These are phyloP conservation scores for Fusarium gaditjirri DNA, from an alignment of 2,329 filamentous ascomycete genomes.

Conservation along the genomic window DNA sequence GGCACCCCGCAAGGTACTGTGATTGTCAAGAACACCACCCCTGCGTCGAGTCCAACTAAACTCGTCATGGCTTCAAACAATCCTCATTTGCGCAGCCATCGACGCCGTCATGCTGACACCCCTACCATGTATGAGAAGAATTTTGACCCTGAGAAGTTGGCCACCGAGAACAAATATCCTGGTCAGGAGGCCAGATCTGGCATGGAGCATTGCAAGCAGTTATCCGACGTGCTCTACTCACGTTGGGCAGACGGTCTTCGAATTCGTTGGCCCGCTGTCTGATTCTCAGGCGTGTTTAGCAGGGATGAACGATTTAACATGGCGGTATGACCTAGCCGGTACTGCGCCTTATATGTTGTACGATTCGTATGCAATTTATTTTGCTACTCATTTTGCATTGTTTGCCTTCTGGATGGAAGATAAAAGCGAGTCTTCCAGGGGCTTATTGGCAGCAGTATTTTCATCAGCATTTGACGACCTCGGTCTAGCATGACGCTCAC, in stretches of 20 bases:
- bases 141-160: constrained; percentile 59
- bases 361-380: constrained; percentile 14
- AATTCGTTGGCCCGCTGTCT: constrained; percentile 69
- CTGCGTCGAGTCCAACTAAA: constrained; percentile 65
- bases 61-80: constrained; percentile 84
- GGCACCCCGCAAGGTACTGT: constrained; percentile 66
- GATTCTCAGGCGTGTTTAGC: neutral
- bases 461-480: constrained; percentile 12
- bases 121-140: constrained; percentile 57
- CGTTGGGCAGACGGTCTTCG: constrained; percentile 89
- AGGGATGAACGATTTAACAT: neutral
- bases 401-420: neutral
- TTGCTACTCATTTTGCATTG: constrained; percentile 27
- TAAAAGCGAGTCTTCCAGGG: constrained; percentile 7
- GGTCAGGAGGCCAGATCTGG: constrained; percentile 69
- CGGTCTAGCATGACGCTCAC: constrained; percentile 23
- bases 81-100: constrained; percentile 83
- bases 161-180: constrained; percentile 64
- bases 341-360: constrained; percentile 7
- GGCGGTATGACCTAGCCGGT: neutral
- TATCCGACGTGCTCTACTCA: constrained; percentile 90
- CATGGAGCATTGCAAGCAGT: constrained; percentile 91
- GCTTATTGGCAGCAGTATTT: constrained; percentile 8
- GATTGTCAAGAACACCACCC: constrained; percentile 64
- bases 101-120: constrained; percentile 68